Evolutionary conservation across 129 eudicot genomes (phyloP), one percentile per base, ranked within the genome.

Genomic region (Helianthus annuus): DNA sequence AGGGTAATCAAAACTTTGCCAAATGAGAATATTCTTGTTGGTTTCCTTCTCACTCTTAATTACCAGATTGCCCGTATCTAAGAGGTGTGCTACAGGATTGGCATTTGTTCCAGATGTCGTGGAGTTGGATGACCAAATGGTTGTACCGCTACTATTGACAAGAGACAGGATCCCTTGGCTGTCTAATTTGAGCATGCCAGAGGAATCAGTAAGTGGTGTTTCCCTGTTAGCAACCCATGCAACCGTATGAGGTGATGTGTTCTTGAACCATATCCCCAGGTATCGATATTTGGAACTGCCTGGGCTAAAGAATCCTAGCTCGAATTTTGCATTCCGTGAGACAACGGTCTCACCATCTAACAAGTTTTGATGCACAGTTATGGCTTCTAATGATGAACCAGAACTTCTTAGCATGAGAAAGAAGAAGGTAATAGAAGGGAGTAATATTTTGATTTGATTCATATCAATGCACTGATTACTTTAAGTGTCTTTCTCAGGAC

Each of bases 51-150:
- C n/a, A 54, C 64, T 56, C 67, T 71, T 59, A 6, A 81, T 46
- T 7, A 70, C 70, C 8, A 81, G 58, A 71, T 81, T 81, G 16
- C 77, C 85, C 2, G 66, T 39, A 58, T 81, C 78, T 4, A 75
- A 40, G 11, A 81, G 64, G 16, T 71, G 73, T 14, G 74, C 74
- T 7, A 72, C 13, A 0, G 67, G 66, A 64, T 36, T 46, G 13
- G 13, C 0, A 15, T 0, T 39, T 7, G 14, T 16, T 3, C 36
- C 13, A 5, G n/a, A 17, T 1, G 39, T 1, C 10, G 14, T 16
- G 16, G 22, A 42, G 27, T 15, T 40, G 2, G 81, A 77, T 40
- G 58, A 62, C 81, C 81, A 69, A 14, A 70, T 70, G 9, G 60
- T 15, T 0, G 4, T 17, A 66, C 63, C 66, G 6, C 7, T 10